Evolutionary conservation across 202 grass and related monocot species (phyloP).

Genomic region (Brachypodium distachyon): DNA sequence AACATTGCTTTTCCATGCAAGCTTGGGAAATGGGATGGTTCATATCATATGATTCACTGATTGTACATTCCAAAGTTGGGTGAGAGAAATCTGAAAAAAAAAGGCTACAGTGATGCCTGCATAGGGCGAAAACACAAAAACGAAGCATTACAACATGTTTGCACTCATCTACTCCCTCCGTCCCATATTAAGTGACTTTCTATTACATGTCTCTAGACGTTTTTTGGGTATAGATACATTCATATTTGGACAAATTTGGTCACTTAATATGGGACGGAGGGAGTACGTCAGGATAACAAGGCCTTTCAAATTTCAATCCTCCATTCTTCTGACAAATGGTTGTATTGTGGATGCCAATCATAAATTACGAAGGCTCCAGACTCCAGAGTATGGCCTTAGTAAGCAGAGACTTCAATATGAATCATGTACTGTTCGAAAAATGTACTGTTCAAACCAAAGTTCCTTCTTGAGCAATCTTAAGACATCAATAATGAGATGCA

Average conservation of each 20-base stretch:
- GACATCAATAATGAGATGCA: constrained; percentile 44
- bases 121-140: constrained; percentile 2
- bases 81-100: neutral
- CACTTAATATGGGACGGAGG: too few species aligned
- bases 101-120: neutral
- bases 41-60: constrained; percentile 4
- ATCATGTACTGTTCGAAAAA: too few species aligned
- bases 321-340: constrained; percentile 1
- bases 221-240: too few species aligned
- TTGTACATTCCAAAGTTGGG: constrained; percentile 17
- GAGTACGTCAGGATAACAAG: constrained; percentile 10
- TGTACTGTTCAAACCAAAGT: constrained; percentile 10
- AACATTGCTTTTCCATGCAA: neutral
- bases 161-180: too few species aligned
- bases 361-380: neutral
- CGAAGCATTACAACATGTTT: constrained; percentile 14
- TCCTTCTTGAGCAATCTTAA: constrained; percentile 46
- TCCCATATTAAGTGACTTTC: too few species aligned
- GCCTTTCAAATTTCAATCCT: constrained; percentile 17
- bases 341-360: neutral
- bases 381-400: neutral
- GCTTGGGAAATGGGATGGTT: constrained; percentile 1
- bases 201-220: too few species aligned
- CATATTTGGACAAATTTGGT: too few species aligned
- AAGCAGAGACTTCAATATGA: constrained; percentile 24